A percentile compares a stretch with the other conserved stretches of the same genome.
These are phyloP conservation scores for Ophiostoma pallidulum DNA, from an alignment of 2,329 filamentous ascomycete genomes.

Conservation along the genomic window DNA sequence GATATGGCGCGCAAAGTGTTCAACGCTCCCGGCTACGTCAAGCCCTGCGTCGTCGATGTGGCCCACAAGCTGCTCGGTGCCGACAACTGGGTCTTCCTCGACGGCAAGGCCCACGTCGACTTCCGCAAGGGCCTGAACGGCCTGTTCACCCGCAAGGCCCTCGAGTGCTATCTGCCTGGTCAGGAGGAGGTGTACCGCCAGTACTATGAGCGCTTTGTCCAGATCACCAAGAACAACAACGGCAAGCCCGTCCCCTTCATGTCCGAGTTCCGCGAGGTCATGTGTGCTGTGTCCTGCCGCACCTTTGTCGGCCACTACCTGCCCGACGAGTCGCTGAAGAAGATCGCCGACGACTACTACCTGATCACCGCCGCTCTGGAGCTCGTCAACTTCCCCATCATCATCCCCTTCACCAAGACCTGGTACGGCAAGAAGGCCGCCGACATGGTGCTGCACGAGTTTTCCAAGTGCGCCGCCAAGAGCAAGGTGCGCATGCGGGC, in stretches of 20 bases:
- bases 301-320: conserved; percentile 98
- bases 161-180: conserved; percentile 80
- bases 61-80: conserved; percentile 87
- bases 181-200: conserved; percentile 86
- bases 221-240: conserved; percentile 61
- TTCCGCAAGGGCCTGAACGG: conserved; percentile 95
- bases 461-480: conserved; percentile 85
- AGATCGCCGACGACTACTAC: conserved; percentile 94
- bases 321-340: conserved; percentile 79
- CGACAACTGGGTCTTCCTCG: conserved; percentile 95
- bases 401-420: conserved; percentile 86
- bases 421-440: conserved; percentile 97
- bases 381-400: conserved; percentile 96
- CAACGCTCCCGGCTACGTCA: conserved; percentile 85
- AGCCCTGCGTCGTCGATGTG: conserved; percentile 91
- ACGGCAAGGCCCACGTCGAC: conserved; percentile 89
- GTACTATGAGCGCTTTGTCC: conserved; percentile 73
- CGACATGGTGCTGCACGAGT: conserved; percentile 84
- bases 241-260: conserved; percentile 80
- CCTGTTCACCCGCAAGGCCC: conserved; percentile 83
- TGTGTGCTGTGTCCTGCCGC: conserved; percentile 88
- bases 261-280: conserved; percentile 82
- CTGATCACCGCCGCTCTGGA: conserved; percentile 91
- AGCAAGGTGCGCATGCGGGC: conserved; percentile 85
- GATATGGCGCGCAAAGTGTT: conserved; percentile 96